Evolutionary conservation across 2,329 filamentous ascomycete genomes (phyloP).

Genomic region (Hymenoscyphus fraxineus): DNA sequence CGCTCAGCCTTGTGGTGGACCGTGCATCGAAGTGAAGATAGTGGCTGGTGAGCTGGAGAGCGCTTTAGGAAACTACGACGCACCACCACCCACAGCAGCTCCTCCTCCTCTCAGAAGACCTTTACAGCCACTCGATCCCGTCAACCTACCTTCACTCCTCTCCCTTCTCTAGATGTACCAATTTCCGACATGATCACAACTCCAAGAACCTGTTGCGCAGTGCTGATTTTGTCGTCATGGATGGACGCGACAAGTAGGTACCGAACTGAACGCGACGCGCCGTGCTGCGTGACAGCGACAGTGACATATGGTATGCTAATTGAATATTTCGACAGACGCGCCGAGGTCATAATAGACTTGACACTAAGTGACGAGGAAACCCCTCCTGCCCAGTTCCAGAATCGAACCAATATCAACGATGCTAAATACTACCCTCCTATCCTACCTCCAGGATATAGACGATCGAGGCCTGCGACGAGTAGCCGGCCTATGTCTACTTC

Average conservation of each 20-base stretch:
- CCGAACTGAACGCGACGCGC: not conserved
- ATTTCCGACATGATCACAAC: not conserved
- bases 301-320: not conserved
- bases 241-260: not conserved
- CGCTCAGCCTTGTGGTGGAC: not conserved
- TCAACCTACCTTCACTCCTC: not conserved
- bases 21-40: not conserved
- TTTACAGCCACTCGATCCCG: not conserved
- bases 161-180: not conserved
- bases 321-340: not conserved
- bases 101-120: not conserved
- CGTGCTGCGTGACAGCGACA: not conserved
- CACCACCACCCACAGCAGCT: not conserved
- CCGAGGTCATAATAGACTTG: constrained; percentile 8
- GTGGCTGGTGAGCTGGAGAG: not conserved
- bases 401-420: not conserved
- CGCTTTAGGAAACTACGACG: not conserved
- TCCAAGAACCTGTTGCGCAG: not conserved
- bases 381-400: not conserved
- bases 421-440: not conserved
- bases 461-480: not conserved
- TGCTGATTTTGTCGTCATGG: not conserved
- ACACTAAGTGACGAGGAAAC: constrained; percentile 5
- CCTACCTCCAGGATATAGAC: not conserved
- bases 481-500: not conserved